These are phyloP conservation scores for Microbotryum saponariae DNA, from an alignment of 1,284 basidiomycete species.

Conservation along the genomic window DNA sequence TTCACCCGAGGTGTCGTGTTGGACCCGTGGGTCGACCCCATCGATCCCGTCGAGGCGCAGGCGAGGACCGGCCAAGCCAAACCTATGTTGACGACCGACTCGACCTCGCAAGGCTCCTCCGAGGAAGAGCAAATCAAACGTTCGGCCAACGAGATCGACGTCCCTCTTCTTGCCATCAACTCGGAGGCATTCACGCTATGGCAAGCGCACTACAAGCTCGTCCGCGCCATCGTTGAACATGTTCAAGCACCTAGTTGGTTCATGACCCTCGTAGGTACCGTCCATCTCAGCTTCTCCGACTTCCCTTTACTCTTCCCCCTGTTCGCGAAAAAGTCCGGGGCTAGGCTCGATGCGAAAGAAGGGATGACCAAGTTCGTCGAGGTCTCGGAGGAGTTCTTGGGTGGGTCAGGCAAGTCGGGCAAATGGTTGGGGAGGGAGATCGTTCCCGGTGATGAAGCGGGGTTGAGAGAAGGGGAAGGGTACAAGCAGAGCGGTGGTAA, in stretches of 20 bases:
- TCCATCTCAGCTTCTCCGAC: slow-evolving; percentile 38
- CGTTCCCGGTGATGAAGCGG: slow-evolving; percentile 9
- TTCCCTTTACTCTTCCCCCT: slow-evolving; percentile 35
- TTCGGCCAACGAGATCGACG: slow-evolving; percentile 33
- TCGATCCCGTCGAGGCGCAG: slow-evolving; percentile 11
- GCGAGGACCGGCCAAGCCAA: background rate
- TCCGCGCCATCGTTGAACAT: slow-evolving; percentile 35
- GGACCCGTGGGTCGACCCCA: slow-evolving; percentile 31
- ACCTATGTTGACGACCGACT: background rate
- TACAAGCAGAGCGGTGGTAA: background rate
- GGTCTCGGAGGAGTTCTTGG: slow-evolving; percentile 14
- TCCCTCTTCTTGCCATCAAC: slow-evolving; percentile 44
- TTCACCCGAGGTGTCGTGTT: slow-evolving; percentile 28
- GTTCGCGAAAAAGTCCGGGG: slow-evolving; percentile 36
- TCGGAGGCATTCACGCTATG: slow-evolving; percentile 44
- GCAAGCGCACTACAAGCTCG: slow-evolving; percentile 35
- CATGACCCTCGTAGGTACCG: slow-evolving; percentile 32
- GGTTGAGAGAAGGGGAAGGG: slow-evolving; percentile 12
- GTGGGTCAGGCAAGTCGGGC: background rate
- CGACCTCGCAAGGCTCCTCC: background rate
- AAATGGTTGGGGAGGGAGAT: slow-evolving; percentile 5
- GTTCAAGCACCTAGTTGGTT: slow-evolving; percentile 26
- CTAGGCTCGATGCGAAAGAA: slow-evolving; percentile 14
- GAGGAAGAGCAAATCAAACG: background rate
- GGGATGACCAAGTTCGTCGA: slow-evolving; percentile 9